phyloP scores from a whole-genome alignment of 2,329 filamentous ascomycete species.

The Knoxdaviesia capensis region DNA sequence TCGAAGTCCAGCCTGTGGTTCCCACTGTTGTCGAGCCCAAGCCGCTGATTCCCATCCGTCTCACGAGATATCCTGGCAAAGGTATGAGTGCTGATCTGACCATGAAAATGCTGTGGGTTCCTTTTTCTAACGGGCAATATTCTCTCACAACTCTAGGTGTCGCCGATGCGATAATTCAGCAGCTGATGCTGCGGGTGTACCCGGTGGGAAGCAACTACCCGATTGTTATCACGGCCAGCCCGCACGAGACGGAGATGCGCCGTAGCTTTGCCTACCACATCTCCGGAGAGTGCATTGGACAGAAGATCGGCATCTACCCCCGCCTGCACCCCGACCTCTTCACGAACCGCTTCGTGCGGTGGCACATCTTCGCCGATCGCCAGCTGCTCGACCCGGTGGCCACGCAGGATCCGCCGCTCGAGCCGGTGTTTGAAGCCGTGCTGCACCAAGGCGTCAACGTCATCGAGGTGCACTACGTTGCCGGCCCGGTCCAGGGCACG shows the following conservation, averaged over 20 bases:
- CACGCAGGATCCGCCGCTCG: conserved; percentile 33
- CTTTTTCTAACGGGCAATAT: too few relatives aligned
- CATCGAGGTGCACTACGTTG: conserved; percentile 60
- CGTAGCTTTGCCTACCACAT: conserved; percentile 4
- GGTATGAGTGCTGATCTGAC: too few relatives aligned
- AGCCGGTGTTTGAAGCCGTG: conserved; percentile 56
- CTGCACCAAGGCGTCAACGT: conserved; percentile 56
- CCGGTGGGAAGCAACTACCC: too few relatives aligned
- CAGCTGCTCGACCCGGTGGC: conserved; percentile 33
- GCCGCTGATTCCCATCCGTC: too few relatives aligned
- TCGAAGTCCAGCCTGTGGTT: too few relatives aligned
- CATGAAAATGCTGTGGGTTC: too few relatives aligned
- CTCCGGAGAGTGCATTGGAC: conserved; percentile 3
- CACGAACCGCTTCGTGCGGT: conserved; percentile 4
- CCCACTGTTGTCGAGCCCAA: too few relatives aligned
- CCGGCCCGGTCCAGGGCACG: conserved; percentile 41
- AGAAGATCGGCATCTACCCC: conserved; percentile 5
- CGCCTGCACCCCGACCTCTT: conserved; percentile 2
- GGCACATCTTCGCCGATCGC: conserved; percentile 23
- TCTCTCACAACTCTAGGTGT: too few relatives aligned
- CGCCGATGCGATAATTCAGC: too few relatives aligned
- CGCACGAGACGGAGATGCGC: conserved; percentile 4
- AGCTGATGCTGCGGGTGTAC: too few relatives aligned
- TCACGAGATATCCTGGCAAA: too few relatives aligned
- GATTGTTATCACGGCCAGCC: background rate